Percentiles rank a stretch among this genome's conserved stretches.
Conservation (phyloP, 2,329 filamentous ascomycete genomes). For the Metarhizium guizhouense region DNA sequence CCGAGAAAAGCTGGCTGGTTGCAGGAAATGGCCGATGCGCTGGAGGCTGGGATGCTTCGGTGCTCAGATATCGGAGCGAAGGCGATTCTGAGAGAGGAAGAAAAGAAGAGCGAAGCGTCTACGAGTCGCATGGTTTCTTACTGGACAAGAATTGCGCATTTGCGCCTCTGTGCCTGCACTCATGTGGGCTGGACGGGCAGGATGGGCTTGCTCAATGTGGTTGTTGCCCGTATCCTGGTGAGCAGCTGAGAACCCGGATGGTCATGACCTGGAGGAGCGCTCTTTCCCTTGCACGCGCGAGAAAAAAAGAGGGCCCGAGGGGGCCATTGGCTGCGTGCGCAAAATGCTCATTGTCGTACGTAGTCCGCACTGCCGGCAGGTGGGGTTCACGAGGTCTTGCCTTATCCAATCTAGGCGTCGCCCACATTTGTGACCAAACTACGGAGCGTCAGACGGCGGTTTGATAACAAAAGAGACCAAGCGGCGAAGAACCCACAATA, state of each 20-base stretch:
- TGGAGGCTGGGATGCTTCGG: not conserved
- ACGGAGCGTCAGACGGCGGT: no score
- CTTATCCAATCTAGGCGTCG: no score
- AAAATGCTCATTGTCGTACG: no score
- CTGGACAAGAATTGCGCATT: not conserved
- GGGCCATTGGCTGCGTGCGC: no score
- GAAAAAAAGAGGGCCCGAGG: no score
- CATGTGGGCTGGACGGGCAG: constrained; percentile 1
- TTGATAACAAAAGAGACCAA: no score
- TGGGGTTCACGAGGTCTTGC: no score
- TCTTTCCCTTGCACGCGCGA: no score
- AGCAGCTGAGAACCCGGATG: constrained; percentile 16
- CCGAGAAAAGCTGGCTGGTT: not conserved
- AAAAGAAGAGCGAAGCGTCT: not conserved
- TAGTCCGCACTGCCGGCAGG: no score
- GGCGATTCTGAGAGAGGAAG: not conserved
- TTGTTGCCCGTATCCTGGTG: not conserved
- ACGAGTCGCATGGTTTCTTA: not conserved
- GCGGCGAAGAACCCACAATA: no score
- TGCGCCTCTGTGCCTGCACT: not conserved
- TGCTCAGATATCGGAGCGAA: not conserved
- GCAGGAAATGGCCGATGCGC: not conserved
- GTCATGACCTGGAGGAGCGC: not conserved
- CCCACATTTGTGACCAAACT: no score
- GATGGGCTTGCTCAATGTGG: not conserved